Evolutionary conservation across 148 eudicot genomes (phyloP).

Genomic region (Oxyria digyna): DNA sequence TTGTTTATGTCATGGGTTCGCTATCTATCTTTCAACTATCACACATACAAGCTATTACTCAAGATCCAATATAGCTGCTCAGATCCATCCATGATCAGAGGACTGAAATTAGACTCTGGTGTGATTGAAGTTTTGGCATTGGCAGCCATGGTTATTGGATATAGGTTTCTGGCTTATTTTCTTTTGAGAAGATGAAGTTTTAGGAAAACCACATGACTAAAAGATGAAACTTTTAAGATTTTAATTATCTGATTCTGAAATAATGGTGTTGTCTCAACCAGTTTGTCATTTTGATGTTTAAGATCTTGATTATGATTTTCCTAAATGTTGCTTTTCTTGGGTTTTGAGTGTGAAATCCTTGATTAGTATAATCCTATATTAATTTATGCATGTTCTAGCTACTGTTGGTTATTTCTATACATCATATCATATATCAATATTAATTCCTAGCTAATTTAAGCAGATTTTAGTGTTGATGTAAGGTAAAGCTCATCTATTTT

Average conservation of each 20-base stretch:
- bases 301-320: not conserved
- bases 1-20: conserved; percentile 29
- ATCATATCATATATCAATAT: not conserved
- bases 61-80: conserved; percentile 20
- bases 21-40: conserved; percentile 26
- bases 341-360: not conserved
- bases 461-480: not conserved
- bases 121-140: conserved; percentile 17
- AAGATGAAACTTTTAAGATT: too few relatives aligned
- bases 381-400: not conserved
- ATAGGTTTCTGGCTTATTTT: conserved; percentile 23
- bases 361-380: too few relatives aligned
- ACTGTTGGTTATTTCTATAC: not conserved
- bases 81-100: not conserved
- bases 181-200: conserved; percentile 20
- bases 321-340: not conserved
- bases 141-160: conserved; percentile 21
- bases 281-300: not conserved
- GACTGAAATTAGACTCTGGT: not conserved
- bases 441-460: not conserved
- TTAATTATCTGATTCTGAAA: too few relatives aligned
- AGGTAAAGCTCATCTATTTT: not conserved
- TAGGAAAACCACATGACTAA: not conserved
- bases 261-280: not conserved
- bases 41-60: conserved; percentile 28